These are phyloP conservation scores for Ceratorhiza oryzae-sativae DNA, from an alignment of 1,284 basidiomycete genomes.

Conservation along the genomic window DNA sequence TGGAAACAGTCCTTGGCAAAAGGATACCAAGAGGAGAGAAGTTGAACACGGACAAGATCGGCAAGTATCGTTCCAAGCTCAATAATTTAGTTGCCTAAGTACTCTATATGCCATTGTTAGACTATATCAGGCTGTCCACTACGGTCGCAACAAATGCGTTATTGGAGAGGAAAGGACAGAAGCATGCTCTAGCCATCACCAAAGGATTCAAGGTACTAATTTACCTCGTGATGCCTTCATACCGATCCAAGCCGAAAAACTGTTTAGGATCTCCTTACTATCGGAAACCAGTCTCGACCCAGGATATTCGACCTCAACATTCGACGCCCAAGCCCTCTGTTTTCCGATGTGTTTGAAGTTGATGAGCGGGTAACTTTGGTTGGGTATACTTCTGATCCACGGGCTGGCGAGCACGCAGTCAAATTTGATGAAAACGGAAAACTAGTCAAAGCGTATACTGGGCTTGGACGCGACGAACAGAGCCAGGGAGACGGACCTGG, in stretches of 20 bases:
- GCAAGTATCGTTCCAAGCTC: too few species aligned
- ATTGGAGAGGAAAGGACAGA: conserved; percentile 91
- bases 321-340: conserved; percentile 79
- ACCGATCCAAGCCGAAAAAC: conserved; percentile 47
- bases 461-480: conserved; percentile 71
- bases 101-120: conserved; percentile 52
- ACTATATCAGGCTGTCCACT: conserved; percentile 91
- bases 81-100: too few species aligned
- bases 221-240: neutral
- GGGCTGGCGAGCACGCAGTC: conserved; percentile 75
- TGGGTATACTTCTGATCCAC: conserved; percentile 90
- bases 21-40: conserved; percentile 70
- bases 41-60: conserved; percentile 84
- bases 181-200: conserved; percentile 91
- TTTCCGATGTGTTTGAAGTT: conserved; percentile 83
- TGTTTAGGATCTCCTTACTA: conserved; percentile 77
- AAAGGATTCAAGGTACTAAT: conserved; percentile 74
- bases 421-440: conserved; percentile 75
- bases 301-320: conserved; percentile 90
- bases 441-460: conserved; percentile 73
- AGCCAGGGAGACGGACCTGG: conserved; percentile 77
- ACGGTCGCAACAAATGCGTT: conserved; percentile 98
- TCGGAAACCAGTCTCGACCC: conserved; percentile 92
- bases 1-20: conserved; percentile 77
- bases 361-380: conserved; percentile 95